phyloP scores from a whole-genome alignment of 129 eudicot genomes.

The Saussurea involucrata region DNA sequence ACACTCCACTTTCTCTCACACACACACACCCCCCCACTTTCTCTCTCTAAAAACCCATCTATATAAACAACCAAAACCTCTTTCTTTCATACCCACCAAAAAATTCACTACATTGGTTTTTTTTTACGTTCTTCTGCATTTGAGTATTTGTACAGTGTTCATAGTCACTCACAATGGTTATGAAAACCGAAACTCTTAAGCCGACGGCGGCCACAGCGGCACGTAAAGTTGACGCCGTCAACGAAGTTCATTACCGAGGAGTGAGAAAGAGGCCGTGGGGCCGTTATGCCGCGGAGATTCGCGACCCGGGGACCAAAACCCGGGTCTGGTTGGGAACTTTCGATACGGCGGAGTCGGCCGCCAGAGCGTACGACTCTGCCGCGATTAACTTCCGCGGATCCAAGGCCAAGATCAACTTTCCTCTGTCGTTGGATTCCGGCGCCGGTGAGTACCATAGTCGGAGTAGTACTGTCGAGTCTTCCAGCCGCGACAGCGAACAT shows the following conservation, averaged over 20 bases:
- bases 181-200: conserved; percentile 38
- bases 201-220: not conserved
- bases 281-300: conserved; percentile 81
- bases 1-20: not conserved
- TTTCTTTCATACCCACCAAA: not conserved
- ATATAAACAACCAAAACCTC: not conserved
- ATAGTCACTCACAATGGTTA: conserved; percentile 27
- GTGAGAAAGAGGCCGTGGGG: conserved; percentile 90
- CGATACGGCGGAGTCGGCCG: conserved; percentile 74
- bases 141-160: too few relatives aligned
- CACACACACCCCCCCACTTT: not conserved
- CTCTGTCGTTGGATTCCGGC: conserved; percentile 16
- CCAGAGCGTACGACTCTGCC: conserved; percentile 65
- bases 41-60: not conserved
- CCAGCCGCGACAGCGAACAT: conserved; percentile 34
- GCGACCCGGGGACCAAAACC: conserved; percentile 60
- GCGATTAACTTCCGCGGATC: conserved; percentile 61
- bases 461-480: conserved; percentile 56
- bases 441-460: conserved; percentile 28
- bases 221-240: conserved; percentile 5
- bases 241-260: conserved; percentile 62
- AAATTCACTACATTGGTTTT: not conserved
- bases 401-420: conserved; percentile 67
- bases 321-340: conserved; percentile 76
- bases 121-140: too few relatives aligned